phyloP scores from a whole-genome alignment of 768 basidiomycete species.

The Cystobasidium tubakii region DNA sequence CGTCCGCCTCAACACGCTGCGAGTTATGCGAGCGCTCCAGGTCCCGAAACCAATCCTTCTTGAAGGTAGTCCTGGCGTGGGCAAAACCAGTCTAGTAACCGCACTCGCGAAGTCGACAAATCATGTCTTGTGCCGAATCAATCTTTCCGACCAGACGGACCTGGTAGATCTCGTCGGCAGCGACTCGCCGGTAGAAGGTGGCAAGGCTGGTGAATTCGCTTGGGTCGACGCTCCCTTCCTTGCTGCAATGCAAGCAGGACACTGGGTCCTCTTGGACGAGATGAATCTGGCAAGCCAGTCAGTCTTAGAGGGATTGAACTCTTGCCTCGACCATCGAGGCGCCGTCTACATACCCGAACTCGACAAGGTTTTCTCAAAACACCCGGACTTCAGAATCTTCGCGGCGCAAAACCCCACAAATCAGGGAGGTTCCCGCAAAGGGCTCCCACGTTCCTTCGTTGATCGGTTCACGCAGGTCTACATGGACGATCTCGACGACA shows the following conservation, averaged over 20 bases:
- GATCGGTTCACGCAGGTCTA: constrained; percentile 99
- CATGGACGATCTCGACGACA: constrained; percentile 70
- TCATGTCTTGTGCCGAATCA: constrained; percentile 79
- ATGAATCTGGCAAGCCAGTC: constrained; percentile 98
- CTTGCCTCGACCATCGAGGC: constrained; percentile 89
- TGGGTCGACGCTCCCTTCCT: constrained; percentile 98
- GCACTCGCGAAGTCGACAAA: constrained; percentile 78
- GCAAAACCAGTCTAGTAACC: constrained; percentile 86
- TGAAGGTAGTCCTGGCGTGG: constrained; percentile 96
- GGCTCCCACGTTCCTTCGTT: constrained; percentile 91
- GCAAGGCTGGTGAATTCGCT: constrained; percentile 80
- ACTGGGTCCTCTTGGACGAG: constrained; percentile 96
- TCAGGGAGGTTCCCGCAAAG: constrained; percentile 95
- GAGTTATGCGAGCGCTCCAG: constrained; percentile 83
- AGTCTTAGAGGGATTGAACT: constrained; percentile 92
- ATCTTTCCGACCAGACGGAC: constrained; percentile 96
- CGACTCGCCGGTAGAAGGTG: constrained; percentile 89
- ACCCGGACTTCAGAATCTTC: constrained; percentile 92
- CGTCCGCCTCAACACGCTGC: constrained; percentile 75
- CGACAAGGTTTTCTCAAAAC: constrained; percentile 74
- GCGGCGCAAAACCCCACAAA: constrained; percentile 94
- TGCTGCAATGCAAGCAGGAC: constrained; percentile 83
- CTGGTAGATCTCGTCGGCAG: constrained; percentile 92
- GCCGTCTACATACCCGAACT: constrained; percentile 92
- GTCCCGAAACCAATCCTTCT: constrained; percentile 82